Conservation (phyloP, 805 yeast species). For the Saturnispora silvae region DNA sequence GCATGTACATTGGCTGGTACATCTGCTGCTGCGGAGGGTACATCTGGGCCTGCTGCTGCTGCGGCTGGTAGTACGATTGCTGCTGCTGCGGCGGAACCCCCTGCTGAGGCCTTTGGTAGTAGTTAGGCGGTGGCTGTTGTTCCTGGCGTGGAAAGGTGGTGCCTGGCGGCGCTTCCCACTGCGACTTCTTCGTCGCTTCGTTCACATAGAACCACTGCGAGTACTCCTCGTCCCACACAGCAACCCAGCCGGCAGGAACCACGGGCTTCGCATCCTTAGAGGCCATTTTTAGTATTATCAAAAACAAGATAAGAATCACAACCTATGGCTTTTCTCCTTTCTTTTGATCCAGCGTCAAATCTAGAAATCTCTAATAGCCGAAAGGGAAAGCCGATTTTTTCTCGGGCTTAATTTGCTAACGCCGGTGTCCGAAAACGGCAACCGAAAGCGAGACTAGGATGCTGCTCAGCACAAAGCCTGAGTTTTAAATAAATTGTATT, state of each 20-base stretch:
- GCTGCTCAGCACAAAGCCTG: too few relatives aligned
- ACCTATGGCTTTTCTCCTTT: neutral
- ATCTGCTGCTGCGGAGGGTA: neutral
- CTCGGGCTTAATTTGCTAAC: too few relatives aligned
- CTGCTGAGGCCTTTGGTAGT: conserved; percentile 1
- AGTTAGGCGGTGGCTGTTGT: conserved; percentile 12
- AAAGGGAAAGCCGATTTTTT: too few relatives aligned
- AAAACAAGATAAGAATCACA: neutral
- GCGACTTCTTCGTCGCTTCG: conserved; percentile 59
- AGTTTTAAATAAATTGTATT: too few relatives aligned
- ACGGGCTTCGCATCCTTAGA: conserved; percentile 18
- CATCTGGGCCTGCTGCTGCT: neutral
- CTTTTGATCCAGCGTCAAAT: too few relatives aligned
- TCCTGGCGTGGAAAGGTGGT: conserved; percentile 31
- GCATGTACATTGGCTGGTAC: conserved; percentile 1
- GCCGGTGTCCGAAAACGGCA: too few relatives aligned
- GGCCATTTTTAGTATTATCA: conserved; percentile 15
- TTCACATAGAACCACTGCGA: conserved; percentile 72
- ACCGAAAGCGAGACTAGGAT: too few relatives aligned
- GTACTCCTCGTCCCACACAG: conserved; percentile 62
- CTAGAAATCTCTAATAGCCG: too few relatives aligned
- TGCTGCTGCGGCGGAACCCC: neutral
- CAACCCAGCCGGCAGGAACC: conserved; percentile 46
- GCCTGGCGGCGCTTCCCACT: conserved; percentile 80
- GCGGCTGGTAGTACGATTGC: neutral